These are phyloP conservation scores for Aspergillus leporis DNA, from an alignment of 495 filamentous ascomycete species.

Conservation along the genomic window DNA sequence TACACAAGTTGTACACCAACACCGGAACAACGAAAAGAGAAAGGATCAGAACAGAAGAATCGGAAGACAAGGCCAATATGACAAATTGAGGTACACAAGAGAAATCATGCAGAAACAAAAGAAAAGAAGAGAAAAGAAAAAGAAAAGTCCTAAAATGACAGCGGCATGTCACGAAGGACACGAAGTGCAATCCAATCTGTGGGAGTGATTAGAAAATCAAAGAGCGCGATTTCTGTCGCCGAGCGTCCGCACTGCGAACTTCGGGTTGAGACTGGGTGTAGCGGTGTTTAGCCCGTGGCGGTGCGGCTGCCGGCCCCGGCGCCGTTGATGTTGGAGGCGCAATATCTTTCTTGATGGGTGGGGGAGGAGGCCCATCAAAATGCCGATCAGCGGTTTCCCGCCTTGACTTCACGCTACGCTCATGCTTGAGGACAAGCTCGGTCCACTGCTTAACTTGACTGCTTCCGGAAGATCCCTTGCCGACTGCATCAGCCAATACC, in stretches of 20 bases:
- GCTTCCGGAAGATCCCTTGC: constrained; percentile 57
- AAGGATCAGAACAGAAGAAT: background rate
- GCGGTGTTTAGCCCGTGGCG: constrained; percentile 38
- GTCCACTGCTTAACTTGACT: constrained; percentile 68
- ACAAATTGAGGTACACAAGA: constrained; percentile 5
- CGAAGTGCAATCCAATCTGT: background rate
- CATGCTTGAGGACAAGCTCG: constrained; percentile 69
- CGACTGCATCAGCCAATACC: constrained; percentile 81
- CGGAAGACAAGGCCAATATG: constrained; percentile 3
- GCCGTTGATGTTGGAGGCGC: constrained; percentile 33
- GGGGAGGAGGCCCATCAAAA: constrained; percentile 19
- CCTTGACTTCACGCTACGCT: constrained; percentile 38
- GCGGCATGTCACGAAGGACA: background rate
- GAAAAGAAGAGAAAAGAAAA: constrained; percentile 1
- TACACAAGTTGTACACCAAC: constrained; percentile 29
- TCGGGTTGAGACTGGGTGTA: constrained; percentile 49
- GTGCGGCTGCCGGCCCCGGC: constrained; percentile 28
- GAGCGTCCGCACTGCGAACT: constrained; percentile 36
- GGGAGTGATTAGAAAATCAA: constrained; percentile 36
- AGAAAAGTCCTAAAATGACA: background rate
- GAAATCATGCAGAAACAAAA: constrained; percentile 1
- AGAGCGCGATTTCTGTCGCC: constrained; percentile 47
- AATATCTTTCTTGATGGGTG: constrained; percentile 29
- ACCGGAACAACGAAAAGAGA: constrained; percentile 16
- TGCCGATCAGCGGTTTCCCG: constrained; percentile 33